Conservation (phyloP, 306 rosid species). For the Lathyrus tuberosus region DNA sequence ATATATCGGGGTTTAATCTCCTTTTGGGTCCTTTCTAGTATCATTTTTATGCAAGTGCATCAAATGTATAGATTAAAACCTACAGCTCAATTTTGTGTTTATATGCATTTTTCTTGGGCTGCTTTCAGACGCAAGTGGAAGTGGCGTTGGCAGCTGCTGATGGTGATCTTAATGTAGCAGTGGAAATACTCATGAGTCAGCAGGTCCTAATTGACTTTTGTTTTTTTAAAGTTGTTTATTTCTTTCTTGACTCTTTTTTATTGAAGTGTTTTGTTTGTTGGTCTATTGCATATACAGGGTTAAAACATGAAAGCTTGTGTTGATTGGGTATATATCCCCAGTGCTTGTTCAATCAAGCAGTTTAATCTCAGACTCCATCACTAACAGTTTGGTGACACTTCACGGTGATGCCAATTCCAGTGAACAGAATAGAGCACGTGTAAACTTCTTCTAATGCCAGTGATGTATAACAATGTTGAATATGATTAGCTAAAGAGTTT, state of each 20-base stretch:
- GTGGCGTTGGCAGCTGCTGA: conserved; percentile 99
- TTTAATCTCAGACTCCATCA: conserved; percentile 30
- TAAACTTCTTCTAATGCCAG: conserved; percentile 19
- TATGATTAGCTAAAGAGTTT: conserved; percentile 12
- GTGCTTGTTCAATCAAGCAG: conserved; percentile 27
- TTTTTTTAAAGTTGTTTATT: background rate
- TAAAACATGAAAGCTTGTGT: conserved; percentile 36
- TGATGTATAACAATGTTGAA: conserved; percentile 27
- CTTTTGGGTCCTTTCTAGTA: conserved; percentile 1
- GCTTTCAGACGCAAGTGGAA: conserved; percentile 92
- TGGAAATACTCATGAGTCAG: conserved; percentile 95
- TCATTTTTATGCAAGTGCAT: conserved; percentile 25
- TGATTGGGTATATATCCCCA: conserved; percentile 19
- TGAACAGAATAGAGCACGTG: conserved; percentile 39
- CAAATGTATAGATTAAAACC: conserved; percentile 28
- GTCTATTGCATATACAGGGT: conserved; percentile 53
- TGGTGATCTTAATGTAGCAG: conserved; percentile 87
- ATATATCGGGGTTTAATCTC: conserved; percentile 26
- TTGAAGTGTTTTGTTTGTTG: conserved; percentile 24
- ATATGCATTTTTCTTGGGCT: conserved; percentile 38
- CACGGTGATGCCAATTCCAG: conserved; percentile 32
- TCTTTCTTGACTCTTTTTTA: background rate
- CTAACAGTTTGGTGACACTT: conserved; percentile 36
- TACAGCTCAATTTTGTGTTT: conserved; percentile 31
- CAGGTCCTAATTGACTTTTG: conserved; percentile 57